Conservation (phyloP, 2,329 filamentous ascomycete species). For the Grosmannia serpens region DNA sequence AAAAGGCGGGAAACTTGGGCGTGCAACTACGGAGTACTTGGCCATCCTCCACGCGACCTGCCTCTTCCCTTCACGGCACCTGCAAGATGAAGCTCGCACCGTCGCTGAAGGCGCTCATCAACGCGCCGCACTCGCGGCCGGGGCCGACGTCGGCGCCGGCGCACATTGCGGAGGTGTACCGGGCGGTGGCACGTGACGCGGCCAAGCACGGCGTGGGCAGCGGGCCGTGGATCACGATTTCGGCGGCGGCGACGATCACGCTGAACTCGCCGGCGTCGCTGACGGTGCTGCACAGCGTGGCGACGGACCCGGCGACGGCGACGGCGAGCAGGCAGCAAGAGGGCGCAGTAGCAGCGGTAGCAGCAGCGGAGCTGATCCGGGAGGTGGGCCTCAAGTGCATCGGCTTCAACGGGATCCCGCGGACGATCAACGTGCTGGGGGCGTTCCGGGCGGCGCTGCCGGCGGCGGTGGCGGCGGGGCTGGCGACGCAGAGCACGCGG, state of each 20-base stretch:
- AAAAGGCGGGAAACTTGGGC: too few species aligned
- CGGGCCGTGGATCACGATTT: conserved; percentile 55
- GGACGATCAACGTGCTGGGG: conserved; percentile 71
- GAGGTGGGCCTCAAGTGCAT: conserved; percentile 47
- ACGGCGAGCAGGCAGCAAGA: conserved; percentile 9
- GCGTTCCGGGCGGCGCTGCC: conserved; percentile 40
- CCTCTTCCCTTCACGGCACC: neutral
- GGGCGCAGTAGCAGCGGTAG: conserved; percentile 27
- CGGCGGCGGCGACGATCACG: conserved; percentile 71
- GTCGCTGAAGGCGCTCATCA: conserved; percentile 62
- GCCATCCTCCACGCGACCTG: neutral
- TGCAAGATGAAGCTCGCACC: conserved; percentile 57
- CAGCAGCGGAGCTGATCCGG: conserved; percentile 59
- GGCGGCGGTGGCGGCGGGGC: conserved; percentile 33
- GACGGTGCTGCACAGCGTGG: conserved; percentile 45
- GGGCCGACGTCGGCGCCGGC: conserved; percentile 53
- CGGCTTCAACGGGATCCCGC: conserved; percentile 71
- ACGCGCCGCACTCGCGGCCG: conserved; percentile 54
- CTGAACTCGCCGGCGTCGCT: conserved; percentile 76
- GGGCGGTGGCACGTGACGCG: conserved; percentile 52
- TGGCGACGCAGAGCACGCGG: conserved; percentile 48
- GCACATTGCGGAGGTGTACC: conserved; percentile 52
- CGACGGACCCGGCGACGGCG: conserved; percentile 19
- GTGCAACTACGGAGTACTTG: too few species aligned
- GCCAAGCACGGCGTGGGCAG: conserved; percentile 47